Evolutionary conservation across 257 asterid species (phyloP).

Genomic region (Nicotiana attenuata): DNA sequence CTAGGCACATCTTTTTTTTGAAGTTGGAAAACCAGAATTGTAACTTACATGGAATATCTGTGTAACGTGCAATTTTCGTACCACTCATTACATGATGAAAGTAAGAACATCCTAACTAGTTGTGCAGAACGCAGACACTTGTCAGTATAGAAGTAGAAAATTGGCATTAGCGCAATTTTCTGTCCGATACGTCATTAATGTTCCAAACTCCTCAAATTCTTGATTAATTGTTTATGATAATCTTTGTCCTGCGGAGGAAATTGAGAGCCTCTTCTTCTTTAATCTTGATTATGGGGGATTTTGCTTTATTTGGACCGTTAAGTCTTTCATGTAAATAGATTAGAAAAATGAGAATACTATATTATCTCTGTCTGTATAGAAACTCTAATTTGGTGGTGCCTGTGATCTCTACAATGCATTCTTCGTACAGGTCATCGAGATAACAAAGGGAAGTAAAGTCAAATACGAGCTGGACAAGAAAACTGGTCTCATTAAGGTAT

Average conservation of each 20-base stretch:
- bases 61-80: not conserved
- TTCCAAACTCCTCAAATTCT: not conserved
- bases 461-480: constrained; percentile 94
- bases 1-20: not conserved
- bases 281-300: not conserved
- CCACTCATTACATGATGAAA: not conserved
- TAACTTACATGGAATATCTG: not conserved
- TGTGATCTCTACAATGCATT: not conserved
- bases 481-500: constrained; percentile 90
- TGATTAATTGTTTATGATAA: no score
- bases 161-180: not conserved
- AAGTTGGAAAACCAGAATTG: not conserved
- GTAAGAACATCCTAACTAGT: not conserved
- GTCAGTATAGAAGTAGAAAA: not conserved
- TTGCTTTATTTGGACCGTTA: not conserved
- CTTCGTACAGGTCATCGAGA: constrained; percentile 74
- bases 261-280: not conserved
- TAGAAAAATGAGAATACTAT: not conserved
- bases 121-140: not conserved
- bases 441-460: constrained; percentile 93
- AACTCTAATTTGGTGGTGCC: not conserved
- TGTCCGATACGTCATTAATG: not conserved
- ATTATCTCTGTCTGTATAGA: not conserved
- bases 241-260: not conserved
- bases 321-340: not conserved